These are phyloP conservation scores for Penstemon eatonii DNA, from an alignment of 257 asterid genomes.

Conservation along the genomic window DNA sequence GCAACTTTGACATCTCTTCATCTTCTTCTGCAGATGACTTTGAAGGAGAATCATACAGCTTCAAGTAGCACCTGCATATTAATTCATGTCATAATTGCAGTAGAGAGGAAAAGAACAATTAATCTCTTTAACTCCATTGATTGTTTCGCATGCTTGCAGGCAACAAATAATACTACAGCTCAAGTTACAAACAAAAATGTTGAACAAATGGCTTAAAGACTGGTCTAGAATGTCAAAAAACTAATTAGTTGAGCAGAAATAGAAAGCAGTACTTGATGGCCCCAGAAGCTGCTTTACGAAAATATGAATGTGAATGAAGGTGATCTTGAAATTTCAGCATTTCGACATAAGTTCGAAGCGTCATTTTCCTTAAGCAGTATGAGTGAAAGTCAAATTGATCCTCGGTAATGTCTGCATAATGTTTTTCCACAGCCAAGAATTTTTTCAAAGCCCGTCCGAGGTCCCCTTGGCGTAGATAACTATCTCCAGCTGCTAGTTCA, in stretches of 20 bases:
- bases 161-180: neutral
- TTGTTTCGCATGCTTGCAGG: slow-evolving; percentile 14
- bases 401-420: slow-evolving; percentile 89
- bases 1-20: slow-evolving; percentile 76
- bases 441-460: slow-evolving; percentile 97
- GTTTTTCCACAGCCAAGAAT: slow-evolving; percentile 96
- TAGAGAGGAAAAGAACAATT: neutral
- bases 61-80: slow-evolving; percentile 83
- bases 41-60: slow-evolving; percentile 81
- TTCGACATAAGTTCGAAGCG: slow-evolving; percentile 86
- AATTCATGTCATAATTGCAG: slow-evolving; percentile 22
- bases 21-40: slow-evolving; percentile 87
- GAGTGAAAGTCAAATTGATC: slow-evolving; percentile 99
- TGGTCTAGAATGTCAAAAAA: slow-evolving; percentile 10
- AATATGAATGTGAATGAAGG: slow-evolving; percentile 88
- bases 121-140: neutral
- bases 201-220: slow-evolving; percentile 13
- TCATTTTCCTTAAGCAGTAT: slow-evolving; percentile 96
- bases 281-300: slow-evolving; percentile 91
- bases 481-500: slow-evolving; percentile 95
- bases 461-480: slow-evolving; percentile 91
- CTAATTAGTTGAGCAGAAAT: slow-evolving; percentile 17
- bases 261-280: slow-evolving; percentile 62
- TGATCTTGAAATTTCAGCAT: slow-evolving; percentile 94
- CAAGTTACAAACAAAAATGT: neutral